Evolutionary conservation across 768 basidiomycete species (phyloP).

Genomic region (Guyanaporus albipodus): DNA sequence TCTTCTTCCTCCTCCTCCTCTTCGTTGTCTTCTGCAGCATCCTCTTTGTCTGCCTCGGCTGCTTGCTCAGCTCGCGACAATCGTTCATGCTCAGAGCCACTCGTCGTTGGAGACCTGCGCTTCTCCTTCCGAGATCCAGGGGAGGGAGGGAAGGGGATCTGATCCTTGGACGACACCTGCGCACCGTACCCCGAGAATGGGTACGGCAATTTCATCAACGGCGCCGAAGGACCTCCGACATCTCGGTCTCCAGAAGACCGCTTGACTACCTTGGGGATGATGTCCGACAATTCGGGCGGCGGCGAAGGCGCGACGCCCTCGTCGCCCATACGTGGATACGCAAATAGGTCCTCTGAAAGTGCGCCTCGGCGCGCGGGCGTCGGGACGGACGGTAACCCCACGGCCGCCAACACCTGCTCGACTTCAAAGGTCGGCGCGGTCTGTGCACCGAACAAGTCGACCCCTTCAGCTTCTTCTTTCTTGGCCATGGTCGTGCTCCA

Average conservation of each 20-base stretch:
- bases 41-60: constrained; percentile 25
- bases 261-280: constrained; percentile 47
- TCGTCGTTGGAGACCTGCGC: constrained; percentile 26
- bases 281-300: constrained; percentile 32
- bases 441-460: constrained; percentile 25
- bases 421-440: constrained; percentile 41
- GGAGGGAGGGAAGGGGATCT: constrained; percentile 77
- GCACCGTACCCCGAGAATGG: constrained; percentile 64
- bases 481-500: constrained; percentile 35
- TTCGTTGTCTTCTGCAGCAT: constrained; percentile 27
- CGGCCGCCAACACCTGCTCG: constrained; percentile 57
- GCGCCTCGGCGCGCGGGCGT: constrained; percentile 53
- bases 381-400: constrained; percentile 46
- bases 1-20: constrained; percentile 43
- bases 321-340: constrained; percentile 37
- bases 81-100: constrained; percentile 28
- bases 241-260: constrained; percentile 46
- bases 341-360: constrained; percentile 65
- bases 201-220: constrained; percentile 59
- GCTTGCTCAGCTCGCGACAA: constrained; percentile 29
- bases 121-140: constrained; percentile 42
- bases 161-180: constrained; percentile 56
- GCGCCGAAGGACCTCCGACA: constrained; percentile 35
- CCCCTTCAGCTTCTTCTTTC: constrained; percentile 27
- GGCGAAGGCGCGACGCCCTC: constrained; percentile 23